A percentile compares a stretch with the other conserved stretches of the same genome.
Conservation (phyloP, 345 rosid species). For the Lagerstroemia speciosa region DNA sequence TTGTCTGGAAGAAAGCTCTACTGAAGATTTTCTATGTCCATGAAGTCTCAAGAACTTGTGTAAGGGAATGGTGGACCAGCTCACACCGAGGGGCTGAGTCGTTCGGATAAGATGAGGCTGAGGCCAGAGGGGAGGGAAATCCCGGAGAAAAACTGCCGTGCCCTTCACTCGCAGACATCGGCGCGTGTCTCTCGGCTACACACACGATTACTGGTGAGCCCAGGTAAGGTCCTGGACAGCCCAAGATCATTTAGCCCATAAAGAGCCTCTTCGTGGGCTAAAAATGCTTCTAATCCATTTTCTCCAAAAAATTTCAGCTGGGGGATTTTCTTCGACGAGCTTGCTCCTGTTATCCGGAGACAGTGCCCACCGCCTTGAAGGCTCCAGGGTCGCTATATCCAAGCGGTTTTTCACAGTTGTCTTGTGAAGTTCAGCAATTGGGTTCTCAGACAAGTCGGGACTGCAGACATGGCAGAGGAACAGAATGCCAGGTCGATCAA, state of each 20-base stretch:
- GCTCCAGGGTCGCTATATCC: conserved; percentile 11
- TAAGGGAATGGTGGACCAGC: too few relatives aligned
- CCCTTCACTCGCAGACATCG: not conserved
- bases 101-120: conserved; percentile 2
- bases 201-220: not conserved
- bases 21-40: not conserved
- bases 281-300: not conserved
- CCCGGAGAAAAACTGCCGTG: not conserved
- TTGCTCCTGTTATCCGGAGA: not conserved
- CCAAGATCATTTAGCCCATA: not conserved
- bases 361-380: not conserved
- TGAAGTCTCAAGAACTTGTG: not conserved
- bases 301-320: not conserved
- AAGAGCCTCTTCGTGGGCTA: not conserved
- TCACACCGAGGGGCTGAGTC: not conserved
- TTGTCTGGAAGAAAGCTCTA: not conserved
- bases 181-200: not conserved
- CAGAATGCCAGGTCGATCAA: conserved; percentile 37
- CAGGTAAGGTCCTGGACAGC: not conserved
- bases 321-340: not conserved
- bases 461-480: conserved; percentile 48
- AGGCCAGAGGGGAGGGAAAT: not conserved
- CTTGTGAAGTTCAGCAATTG: not conserved
- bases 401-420: not conserved
- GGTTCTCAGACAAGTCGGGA: not conserved